Percentiles rank a stretch among this genome's conserved stretches.
phyloP scores from a whole-genome alignment of 164 flowering plant species.

The Platanus orientalis region DNA sequence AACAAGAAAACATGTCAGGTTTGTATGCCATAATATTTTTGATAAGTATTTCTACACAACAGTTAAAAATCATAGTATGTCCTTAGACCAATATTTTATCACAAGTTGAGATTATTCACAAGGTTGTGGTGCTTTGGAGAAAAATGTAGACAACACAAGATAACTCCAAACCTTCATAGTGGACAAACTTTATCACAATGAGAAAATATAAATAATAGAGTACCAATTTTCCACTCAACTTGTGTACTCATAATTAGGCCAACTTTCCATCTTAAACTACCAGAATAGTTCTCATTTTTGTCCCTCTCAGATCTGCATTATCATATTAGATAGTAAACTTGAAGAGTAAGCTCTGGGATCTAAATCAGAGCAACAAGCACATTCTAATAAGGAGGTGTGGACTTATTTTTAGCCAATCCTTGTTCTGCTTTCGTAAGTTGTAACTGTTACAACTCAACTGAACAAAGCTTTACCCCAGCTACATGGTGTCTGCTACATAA shows the following conservation, averaged over 20 bases:
- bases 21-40: background rate
- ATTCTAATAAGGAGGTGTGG: too few relatives aligned
- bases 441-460: too few relatives aligned
- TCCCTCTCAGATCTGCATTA: too few relatives aligned
- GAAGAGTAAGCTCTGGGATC: too few relatives aligned
- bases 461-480: too few relatives aligned
- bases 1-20: slow-evolving; percentile 11
- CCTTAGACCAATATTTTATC: background rate
- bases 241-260: background rate
- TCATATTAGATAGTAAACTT: too few relatives aligned
- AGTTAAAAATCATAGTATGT: too few relatives aligned
- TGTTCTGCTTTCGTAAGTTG: too few relatives aligned
- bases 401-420: too few relatives aligned
- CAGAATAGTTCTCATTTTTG: background rate
- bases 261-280: background rate
- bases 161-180: background rate
- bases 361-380: too few relatives aligned
- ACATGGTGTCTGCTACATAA: too few relatives aligned
- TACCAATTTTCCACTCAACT: background rate
- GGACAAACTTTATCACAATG: background rate
- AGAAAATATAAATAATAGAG: background rate
- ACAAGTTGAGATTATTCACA: background rate
- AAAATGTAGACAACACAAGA: background rate
- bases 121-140: background rate
- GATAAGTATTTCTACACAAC: too few relatives aligned